Conservation (phyloP, 495 filamentous ascomycete species). For the Articulospora tetracladia region DNA sequence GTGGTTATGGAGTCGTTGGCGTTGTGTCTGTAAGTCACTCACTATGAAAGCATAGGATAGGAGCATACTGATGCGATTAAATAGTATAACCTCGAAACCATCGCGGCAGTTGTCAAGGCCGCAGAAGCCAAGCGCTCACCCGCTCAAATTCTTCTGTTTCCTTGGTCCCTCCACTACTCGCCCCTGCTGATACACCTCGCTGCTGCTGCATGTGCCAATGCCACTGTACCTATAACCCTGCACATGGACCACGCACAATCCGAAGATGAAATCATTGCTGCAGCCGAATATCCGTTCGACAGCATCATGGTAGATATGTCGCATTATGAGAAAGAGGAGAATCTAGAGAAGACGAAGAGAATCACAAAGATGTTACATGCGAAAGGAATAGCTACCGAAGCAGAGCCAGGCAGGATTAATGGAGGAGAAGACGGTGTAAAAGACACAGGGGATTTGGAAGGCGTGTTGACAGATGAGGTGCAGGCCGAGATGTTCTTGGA, state of each 20-base stretch:
- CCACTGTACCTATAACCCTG: conserved; percentile 66
- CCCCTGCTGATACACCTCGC: conserved; percentile 58
- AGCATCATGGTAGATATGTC: conserved; percentile 65
- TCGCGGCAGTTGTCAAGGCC: conserved; percentile 73
- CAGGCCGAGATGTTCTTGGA: conserved; percentile 58
- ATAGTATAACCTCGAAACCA: conserved; percentile 76
- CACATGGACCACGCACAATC: conserved; percentile 77
- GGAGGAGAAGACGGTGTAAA: conserved; percentile 65
- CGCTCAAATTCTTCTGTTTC: conserved; percentile 81
- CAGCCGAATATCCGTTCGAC: conserved; percentile 54
- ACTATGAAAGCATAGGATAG: no score
- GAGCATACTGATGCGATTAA: neutral
- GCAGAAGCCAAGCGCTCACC: conserved; percentile 71
- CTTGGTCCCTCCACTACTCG: conserved; percentile 65
- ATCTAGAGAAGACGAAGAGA: conserved; percentile 54
- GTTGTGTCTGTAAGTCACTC: conserved; percentile 56
- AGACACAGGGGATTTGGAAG: conserved; percentile 60
- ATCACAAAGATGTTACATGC: conserved; percentile 53
- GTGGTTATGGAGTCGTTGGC: conserved; percentile 67
- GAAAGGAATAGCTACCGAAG: conserved; percentile 61
- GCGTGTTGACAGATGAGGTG: conserved; percentile 57
- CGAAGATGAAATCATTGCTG: conserved; percentile 61
- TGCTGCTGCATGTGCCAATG: conserved; percentile 57
- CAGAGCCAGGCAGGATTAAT: conserved; percentile 64
- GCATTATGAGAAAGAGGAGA: conserved; percentile 65